phyloP scores from a whole-genome alignment of 108 stramenopile genomes.

The Chaetoceros tenuissimus region DNA sequence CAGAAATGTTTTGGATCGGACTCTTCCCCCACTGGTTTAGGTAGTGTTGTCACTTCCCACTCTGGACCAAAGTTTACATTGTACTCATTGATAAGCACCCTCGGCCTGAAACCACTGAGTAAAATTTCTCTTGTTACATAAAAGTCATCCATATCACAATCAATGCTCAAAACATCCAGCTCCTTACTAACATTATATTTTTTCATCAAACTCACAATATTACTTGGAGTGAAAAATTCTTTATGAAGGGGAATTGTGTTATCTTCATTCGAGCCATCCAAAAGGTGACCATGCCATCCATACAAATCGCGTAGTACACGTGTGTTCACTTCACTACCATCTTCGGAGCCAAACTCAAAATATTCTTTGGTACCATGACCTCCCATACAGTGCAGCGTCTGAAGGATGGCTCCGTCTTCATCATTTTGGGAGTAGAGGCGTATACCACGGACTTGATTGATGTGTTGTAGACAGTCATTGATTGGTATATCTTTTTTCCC shows the following conservation, averaged over 20 bases:
- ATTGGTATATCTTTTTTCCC: no score
- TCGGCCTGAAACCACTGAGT: conserved; percentile 9
- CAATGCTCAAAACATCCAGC: conserved; percentile 9
- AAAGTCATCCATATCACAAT: conserved; percentile 13
- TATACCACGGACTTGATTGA: neutral
- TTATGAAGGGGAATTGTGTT: conserved; percentile 8
- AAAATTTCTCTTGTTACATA: conserved; percentile 6
- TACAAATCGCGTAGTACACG: conserved; percentile 10
- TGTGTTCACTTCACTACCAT: conserved; percentile 1
- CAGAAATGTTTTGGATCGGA: neutral
- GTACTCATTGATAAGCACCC: conserved; percentile 8
- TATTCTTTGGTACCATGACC: conserved; percentile 16
- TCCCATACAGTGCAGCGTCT: conserved; percentile 10
- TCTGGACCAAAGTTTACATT: conserved; percentile 9
- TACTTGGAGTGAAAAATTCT: conserved; percentile 10
- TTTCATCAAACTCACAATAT: conserved; percentile 7
- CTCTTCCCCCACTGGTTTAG: neutral
- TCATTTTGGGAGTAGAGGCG: conserved; percentile 8
- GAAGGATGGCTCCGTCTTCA: conserved; percentile 8
- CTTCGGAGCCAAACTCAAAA: conserved; percentile 16
- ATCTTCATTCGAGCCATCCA: conserved; percentile 12
- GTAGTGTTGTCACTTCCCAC: neutral
- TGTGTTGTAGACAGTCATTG: neutral
- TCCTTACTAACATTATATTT: conserved; percentile 4
- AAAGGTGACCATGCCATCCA: conserved; percentile 8